Evolutionary conservation across 257 asterid genomes (phyloP), one percentile per base, ranked within the genome.

Genomic region (Plectranthus barbatus): DNA sequence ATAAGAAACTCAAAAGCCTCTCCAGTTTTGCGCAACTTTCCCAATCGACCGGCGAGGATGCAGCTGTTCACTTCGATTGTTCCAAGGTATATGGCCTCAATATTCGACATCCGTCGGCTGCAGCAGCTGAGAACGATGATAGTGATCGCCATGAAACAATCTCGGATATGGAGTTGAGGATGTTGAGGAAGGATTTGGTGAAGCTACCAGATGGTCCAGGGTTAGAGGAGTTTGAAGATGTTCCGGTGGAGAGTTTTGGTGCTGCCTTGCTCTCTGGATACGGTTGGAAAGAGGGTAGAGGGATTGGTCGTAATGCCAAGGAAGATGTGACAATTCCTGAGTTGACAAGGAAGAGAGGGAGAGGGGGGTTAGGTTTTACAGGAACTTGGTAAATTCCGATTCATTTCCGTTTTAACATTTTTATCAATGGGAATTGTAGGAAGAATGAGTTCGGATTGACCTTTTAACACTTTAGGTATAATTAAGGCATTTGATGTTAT

Each of bases 211-310:
- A 85, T 11, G 89, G 66, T 12, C 41, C 75, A 2, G 85, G 83
- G 42, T 39, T 77, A 62, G 91, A 87, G 1, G 91, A 83, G 3
- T 89, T 46, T 29, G 56, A 34, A 17, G 96, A 85, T 67, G 83
- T 93, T 73, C 97, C 96, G 0, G 89, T 91, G 24, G 96, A 91
- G 61, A 89, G 76, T 14, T 91, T 80, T 65, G 95, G 83, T 1
- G 76, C 78, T 1, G 95, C 97, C 1, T 57, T 87, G 72, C 62
- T 90, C 42, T 72, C 78, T 15, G 97, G 96, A 9, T 83, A 87
- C 48, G 97, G 97, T 6, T 90, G 97, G 97, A 66, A 74, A 24
- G 96, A 85, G 67, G 96, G 95, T 31, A 73, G 59, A 45, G 97
- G 97, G 8, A 76, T 91, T 13, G 97, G 97, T 14, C 78, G 80